Base-by-base conservation (phyloP, 306 rosid genomes). In the Corylus heterophylla region DNA sequence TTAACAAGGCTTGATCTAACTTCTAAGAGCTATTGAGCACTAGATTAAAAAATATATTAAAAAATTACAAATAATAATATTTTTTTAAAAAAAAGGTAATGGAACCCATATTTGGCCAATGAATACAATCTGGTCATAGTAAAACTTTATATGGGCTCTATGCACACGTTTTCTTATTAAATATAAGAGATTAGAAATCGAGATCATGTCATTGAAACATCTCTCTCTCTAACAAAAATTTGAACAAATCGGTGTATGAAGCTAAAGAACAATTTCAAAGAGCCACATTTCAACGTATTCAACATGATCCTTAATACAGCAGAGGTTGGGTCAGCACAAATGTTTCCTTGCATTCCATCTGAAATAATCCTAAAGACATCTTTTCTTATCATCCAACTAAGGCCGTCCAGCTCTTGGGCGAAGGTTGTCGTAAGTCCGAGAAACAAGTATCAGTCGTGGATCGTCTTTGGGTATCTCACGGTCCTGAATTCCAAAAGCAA, bases 401-500 rank as follows among this genome's bases (percentile, higher is more conserved):
- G 71, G 35, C 64, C 62, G 27, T 35, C 91, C 81, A 25, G 74
- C 78, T 82, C 94, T 94, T 29, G 0, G 0, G 1, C 82, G 80
- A 54, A 86, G 79, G 48, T 84, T 87, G 22, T 89, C 77, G 3
- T 78, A 84, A 47, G 55, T 85, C 76, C 55, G 79, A 63, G 88
- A 54, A 52, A 93, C 99, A 69, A 75, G 67, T 29, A 84, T 0
- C n/a, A 93, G 91, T 70, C 99, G 87, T 27, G 96, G 92, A 85
- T 95, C 99, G 56, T 93, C 93, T 75, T 76, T 88, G 22, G 99
- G 99, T 68, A 95, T 87, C 80, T 91, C 87, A 1, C 97, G 94
- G 7, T 77, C 85, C 99, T 95, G 87, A 78, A 87, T 66, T 81
- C 73, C 20, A 45, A 63, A 66, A 70, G 0, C 63, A 70, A 0